Evolutionary conservation across 306 rosid genomes (phyloP), one percentile per base, ranked within the genome.

Genomic region (Pyrus communis): DNA sequence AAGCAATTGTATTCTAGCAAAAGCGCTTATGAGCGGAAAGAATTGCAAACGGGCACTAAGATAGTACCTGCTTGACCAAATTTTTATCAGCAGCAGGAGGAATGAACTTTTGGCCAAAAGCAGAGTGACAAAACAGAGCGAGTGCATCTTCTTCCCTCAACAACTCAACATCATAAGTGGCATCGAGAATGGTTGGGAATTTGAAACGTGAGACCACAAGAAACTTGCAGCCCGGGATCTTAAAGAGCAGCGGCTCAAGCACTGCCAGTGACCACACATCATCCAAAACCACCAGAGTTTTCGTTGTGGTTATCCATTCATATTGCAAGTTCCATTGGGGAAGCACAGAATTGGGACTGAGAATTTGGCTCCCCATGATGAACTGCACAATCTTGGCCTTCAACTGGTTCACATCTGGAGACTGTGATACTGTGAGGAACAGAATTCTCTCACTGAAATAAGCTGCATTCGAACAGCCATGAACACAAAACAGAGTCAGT

Each of bases 391-490:
- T 86, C 55, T 76, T 83, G 5, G 86, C 77, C 68, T 89, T 92
- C 45, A 94, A 51, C 17, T 84, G 89, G 42, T 92, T 93, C 75
- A 88, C 77, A 72, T 94, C 85, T 18, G 97, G 98, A 35, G 98
- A 94, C 71, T 92, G 98, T 23, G 96, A 92, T 5, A 94, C 95
- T 4, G 97, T 92, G 51, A 94, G 75, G 85, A 89, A 90, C 90
- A 94, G 79, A 42, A 94, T 89, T 70, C 84, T 92, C 62, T 86
- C 91, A 5, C 71, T 81, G 73, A 89, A 92, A 81, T 90, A 77
- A 63, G 87, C 98, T 92, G 90, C 71, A 77, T 10, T 25, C 63
- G 11, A 57, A 68, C 7, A 77, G 27, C 62, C n/a, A 61, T 27
- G 31, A 22, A 22, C 63, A 21, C 49, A 45, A 54, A 61, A 31